phyloP scores from a whole-genome alignment of 2,329 filamentous ascomycete species.

The Camptophora hylomeconis region DNA sequence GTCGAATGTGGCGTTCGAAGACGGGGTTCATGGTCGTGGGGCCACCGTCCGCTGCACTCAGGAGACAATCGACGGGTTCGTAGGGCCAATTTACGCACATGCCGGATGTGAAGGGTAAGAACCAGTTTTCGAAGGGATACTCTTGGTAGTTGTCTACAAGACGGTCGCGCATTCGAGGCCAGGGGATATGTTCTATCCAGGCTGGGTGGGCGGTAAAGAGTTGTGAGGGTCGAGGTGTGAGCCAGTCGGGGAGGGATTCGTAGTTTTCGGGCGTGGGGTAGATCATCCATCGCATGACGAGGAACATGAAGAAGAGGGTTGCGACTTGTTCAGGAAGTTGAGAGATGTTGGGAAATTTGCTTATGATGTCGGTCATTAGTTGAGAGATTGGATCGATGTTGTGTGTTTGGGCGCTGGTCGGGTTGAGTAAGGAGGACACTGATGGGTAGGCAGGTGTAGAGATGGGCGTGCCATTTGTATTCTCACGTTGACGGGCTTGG shows the following conservation, averaged over 20 bases:
- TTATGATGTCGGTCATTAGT: conserved; percentile 72
- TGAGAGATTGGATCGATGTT: conserved; percentile 64
- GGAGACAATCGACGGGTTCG: conserved; percentile 55
- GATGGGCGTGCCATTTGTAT: conserved; percentile 42
- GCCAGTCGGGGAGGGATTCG: conserved; percentile 61
- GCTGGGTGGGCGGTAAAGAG: conserved; percentile 55
- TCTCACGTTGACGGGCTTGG: conserved; percentile 50
- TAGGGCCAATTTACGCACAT: conserved; percentile 77
- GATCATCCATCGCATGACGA: conserved; percentile 76
- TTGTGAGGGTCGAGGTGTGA: conserved; percentile 54
- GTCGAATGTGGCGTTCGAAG: conserved; percentile 66
- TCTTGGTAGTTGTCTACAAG: conserved; percentile 42
- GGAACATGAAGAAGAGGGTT: conserved; percentile 74
- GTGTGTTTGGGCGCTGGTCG: conserved; percentile 31
- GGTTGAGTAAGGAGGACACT: conserved; percentile 65
- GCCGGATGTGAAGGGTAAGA: conserved; percentile 66
- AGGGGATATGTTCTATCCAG: conserved; percentile 76
- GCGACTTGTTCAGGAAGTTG: conserved; percentile 72
- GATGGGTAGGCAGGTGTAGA: conserved; percentile 63
- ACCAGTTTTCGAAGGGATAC: conserved; percentile 67
- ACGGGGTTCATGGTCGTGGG: conserved; percentile 73
- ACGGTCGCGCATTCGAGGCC: conserved; percentile 60
- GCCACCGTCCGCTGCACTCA: conserved; percentile 38
- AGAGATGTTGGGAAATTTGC: conserved; percentile 68
- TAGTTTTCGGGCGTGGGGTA: conserved; percentile 68